phyloP scores from a whole-genome alignment of 2,329 filamentous ascomycete genomes.

The Fusarium pininemorale region DNA sequence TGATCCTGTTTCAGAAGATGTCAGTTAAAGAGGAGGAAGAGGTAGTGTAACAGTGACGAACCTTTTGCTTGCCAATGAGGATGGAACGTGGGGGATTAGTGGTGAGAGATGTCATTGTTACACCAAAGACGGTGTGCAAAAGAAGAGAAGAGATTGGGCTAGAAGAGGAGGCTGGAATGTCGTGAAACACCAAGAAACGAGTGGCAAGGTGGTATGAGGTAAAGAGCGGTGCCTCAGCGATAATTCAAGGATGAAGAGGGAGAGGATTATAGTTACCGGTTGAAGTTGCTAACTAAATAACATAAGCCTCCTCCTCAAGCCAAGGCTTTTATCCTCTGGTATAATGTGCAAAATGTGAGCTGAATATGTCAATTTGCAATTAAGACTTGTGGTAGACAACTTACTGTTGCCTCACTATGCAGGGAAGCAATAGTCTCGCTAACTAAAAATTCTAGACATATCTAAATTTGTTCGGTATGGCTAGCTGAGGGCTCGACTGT shows the following conservation, averaged over 20 bases:
- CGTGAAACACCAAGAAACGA: neutral
- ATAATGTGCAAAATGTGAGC: neutral
- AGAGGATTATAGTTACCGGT: too few species aligned
- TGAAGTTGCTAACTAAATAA: neutral
- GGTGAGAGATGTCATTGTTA: neutral
- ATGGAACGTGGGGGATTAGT: neutral
- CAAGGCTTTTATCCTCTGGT: neutral
- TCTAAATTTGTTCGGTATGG: neutral
- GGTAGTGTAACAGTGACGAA: neutral
- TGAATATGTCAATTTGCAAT: neutral
- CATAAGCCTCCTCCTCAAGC: accelerated
- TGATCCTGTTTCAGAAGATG: neutral
- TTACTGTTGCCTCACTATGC: neutral
- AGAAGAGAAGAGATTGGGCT: neutral
- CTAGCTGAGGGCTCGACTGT: neutral
- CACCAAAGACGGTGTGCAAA: neutral
- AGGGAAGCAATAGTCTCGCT: neutral
- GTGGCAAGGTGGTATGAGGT: neutral
- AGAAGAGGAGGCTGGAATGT: neutral
- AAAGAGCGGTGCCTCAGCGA: neutral
- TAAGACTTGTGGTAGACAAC: too few species aligned
- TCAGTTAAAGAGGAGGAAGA: accelerated
- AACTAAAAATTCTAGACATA: neutral
- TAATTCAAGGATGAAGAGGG: neutral
- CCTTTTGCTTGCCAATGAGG: neutral